A percentile compares a stretch with the other conserved stretches of the same genome.
phyloP scores from a whole-genome alignment of 2,329 filamentous ascomycete species.

The Pyrenophora graminea region DNA sequence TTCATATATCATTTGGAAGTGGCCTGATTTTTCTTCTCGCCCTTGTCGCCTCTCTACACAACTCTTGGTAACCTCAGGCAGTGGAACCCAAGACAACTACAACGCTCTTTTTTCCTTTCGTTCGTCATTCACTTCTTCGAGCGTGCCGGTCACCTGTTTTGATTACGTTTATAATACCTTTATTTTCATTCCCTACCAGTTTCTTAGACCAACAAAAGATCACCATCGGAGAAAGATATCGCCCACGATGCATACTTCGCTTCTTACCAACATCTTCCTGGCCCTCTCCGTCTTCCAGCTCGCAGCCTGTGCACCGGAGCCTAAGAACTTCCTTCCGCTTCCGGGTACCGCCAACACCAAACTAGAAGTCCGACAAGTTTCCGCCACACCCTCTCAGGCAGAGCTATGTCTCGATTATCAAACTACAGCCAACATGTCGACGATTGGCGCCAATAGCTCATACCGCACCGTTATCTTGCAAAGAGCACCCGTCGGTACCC shows the following conservation, averaged over 20 bases:
- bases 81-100: conserved; percentile 10
- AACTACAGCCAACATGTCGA: conserved; percentile 54
- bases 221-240: not conserved
- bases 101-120: conserved; percentile 13
- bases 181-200: not conserved
- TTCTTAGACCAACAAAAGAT: no score
- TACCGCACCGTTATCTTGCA: conserved; percentile 54
- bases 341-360: conserved; percentile 12
- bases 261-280: conserved; percentile 34
- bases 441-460: conserved; percentile 52
- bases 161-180: conserved; percentile 19
- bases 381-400: conserved; percentile 26
- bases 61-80: conserved; percentile 30
- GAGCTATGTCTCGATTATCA: conserved; percentile 51
- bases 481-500: conserved; percentile 50
- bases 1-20: conserved; percentile 38
- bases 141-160: conserved; percentile 38
- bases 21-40: conserved; percentile 35
- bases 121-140: conserved; percentile 25
- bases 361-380: conserved; percentile 35
- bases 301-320: conserved; percentile 18
- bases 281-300: conserved; percentile 32
- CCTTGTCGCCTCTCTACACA: conserved; percentile 26
- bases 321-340: conserved; percentile 12
- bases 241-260: conserved; percentile 31